Evolutionary conservation across 31 red algal species (phyloP), one percentile per base, ranked within the genome.

Genomic region (Endocladia muricata): DNA sequence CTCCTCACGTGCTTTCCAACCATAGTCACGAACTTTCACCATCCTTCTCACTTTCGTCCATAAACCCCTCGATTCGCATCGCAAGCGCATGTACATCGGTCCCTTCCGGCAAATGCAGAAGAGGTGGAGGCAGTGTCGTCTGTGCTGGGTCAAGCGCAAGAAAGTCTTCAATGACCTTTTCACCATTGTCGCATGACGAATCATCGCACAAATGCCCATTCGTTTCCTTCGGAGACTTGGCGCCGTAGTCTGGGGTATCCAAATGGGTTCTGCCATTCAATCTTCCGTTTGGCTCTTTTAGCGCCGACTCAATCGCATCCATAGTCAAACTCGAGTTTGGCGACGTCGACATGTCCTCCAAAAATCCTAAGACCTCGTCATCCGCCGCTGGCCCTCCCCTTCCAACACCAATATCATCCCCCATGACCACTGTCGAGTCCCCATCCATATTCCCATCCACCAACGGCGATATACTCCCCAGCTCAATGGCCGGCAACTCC

Each of bases 11-110:
- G n/a, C n/a, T n/a, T n/a, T n/a, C n/a, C n/a, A n/a, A n/a, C n/a
- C n/a, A n/a, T n/a, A n/a, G n/a, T n/a, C n/a, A n/a, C n/a, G n/a
- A n/a, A n/a, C n/a, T n/a, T n/a, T n/a, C n/a, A n/a, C n/a, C n/a
- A n/a, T n/a, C n/a, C n/a, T n/a, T n/a, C n/a, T n/a, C n/a, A n/a
- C n/a, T n/a, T n/a, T n/a, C n/a, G n/a, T n/a, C n/a, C n/a, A n/a
- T n/a, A 51, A 89, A 89, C 11, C 61, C 73, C 58, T 91, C 88
- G 39, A 91, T 91, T 44, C 55, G 55, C 61, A 57, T 56, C 41
- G 77, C 88, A 37, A 91, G 41, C 37, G 88, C 88, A 37, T 83
- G 78, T 38, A 91, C 68, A 78, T 91, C 77, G 6, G 88, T 91
- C 5, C 88, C 88, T 37, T 75, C 80, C 26, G 88, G 88, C 49